Evolutionary conservation across 2,329 filamentous ascomycete genomes (phyloP), one percentile per base, ranked within the genome.

Genomic region (Aspergillus neoniger): DNA sequence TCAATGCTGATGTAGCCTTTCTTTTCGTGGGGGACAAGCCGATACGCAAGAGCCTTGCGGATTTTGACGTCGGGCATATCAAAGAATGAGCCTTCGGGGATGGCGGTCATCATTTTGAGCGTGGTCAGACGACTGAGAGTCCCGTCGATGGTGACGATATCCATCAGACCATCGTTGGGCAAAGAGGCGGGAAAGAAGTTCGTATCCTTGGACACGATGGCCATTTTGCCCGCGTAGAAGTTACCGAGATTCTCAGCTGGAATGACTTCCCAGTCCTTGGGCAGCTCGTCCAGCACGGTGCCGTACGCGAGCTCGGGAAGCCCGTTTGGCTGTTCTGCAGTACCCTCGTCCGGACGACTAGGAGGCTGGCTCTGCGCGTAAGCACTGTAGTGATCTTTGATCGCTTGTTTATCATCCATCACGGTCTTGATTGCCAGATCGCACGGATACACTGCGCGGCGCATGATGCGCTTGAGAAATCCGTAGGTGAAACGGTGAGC

Each of bases 141-240:
- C 60, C 92, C 93, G 60, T 91, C 85, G 63, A 96, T 88, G 54
- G 86, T 90, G 60, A 97, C 83, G 10, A 98, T 81, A 74, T 99
- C 95, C 79, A 96, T 86, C 63, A 89, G 83, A 10, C 94, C 95
- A 71, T 99, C 95, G 48, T 87, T 87, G 14, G 92, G 90, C 8
- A 94, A 83, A 0, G 94, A 85, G 1, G 91, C 89, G 2, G 25
- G 91, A 83, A 82, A 99, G 80, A 98, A 96, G 70, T 92, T 92
- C 60, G 88, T 84, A 65, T 94, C 89, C 12, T 91, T 84, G 0
- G 93, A 88, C 91, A 99, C 94, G 76, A 90, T 96, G 23, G 90
- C 87, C 89, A 98, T 96, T 74, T 97, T 99, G 63, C 95, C 95
- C 32, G 89, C 91, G 77, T 96, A 98, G 74, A 99, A 96, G 70